phyloP scores from a whole-genome alignment of 1,139 yeast species.

The Geotrichum candidum region DNA sequence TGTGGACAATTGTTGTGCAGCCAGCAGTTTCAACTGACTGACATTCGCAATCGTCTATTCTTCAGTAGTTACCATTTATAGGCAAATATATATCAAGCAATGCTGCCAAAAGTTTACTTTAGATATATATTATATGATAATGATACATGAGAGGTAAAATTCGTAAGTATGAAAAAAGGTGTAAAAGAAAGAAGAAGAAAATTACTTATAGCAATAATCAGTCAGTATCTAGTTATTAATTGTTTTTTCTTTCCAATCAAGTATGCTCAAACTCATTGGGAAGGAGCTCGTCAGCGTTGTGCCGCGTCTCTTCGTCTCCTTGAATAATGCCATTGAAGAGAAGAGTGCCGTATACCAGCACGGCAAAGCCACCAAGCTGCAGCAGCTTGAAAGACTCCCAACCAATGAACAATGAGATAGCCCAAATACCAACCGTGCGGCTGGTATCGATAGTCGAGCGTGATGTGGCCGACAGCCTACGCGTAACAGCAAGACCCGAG shows the following conservation, averaged over 20 bases:
- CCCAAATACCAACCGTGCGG: constrained; percentile 71
- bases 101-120: too few species aligned
- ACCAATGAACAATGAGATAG: constrained; percentile 64
- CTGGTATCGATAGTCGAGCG: constrained; percentile 77
- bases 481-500: constrained; percentile 68
- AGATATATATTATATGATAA: too few species aligned
- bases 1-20: too few species aligned
- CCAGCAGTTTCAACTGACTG: too few species aligned
- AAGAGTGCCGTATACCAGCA: constrained; percentile 67
- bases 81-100: too few species aligned
- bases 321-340: constrained; percentile 63
- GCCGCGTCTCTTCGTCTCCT: constrained; percentile 13
- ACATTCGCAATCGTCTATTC: too few species aligned
- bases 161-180: too few species aligned
- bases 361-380: constrained; percentile 59
- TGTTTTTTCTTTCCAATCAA: neutral
- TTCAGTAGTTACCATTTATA: too few species aligned
- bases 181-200: too few species aligned
- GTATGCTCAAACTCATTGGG: constrained; percentile 25
- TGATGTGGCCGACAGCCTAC: constrained; percentile 64
- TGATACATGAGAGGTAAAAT: too few species aligned
- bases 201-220: neutral
- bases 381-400: constrained; percentile 65
- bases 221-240: neutral
- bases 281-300: constrained; percentile 18